Evolutionary conservation across 371 early-diverging fungal species (phyloP), one percentile per base, ranked within the genome.

Genomic region (Haplosporangium sp.): DNA sequence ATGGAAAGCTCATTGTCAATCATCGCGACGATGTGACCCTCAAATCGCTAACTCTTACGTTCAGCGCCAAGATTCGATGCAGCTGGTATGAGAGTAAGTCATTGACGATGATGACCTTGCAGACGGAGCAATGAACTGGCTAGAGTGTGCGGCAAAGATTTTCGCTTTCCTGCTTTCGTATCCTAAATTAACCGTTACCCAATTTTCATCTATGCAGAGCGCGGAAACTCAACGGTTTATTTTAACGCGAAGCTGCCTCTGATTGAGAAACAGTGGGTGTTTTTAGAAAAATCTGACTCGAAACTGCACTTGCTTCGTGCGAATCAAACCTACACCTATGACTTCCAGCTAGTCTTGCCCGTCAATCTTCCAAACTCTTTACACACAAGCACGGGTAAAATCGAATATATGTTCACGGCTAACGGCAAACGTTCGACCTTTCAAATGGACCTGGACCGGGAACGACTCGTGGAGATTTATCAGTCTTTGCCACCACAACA

Each of bases 331-430:
- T 72, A 77, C 43, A 43, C 62, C 16, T 77, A 72, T 51, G 68
- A 72, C 58, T 77, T 77, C 40, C 64, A 71, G 16, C 29, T 77
- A 18, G 68, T 69, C 7, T 37, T 77, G 9, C 79, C 79, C 11
- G 64, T 68, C 54, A 77, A 77, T 51, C 47, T 77, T 36, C 79
- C 79, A 61, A 77, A 77, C 56, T 71, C 79, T 1, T 40, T 77
- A 10, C 21, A 47, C 18, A 77, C 68, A 72, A 41, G 62, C 38
- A 62, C 72, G 0, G 79, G 79, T 5, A 71, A 64, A 38, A 62
- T 72, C 18, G 79, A 77, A 18, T 77, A 77, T 59, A 47, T 55
- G 62, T 77, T 77, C 41, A 16, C 55, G 6, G 72, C 72, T 48
- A 67, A 64, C 57, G 72, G 79, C 48, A 77, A 77, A 41, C 79